Evolutionary conservation across 2,329 filamentous ascomycete species (phyloP), one percentile per base, ranked within the genome.

Genomic region (Septoria linicola): DNA sequence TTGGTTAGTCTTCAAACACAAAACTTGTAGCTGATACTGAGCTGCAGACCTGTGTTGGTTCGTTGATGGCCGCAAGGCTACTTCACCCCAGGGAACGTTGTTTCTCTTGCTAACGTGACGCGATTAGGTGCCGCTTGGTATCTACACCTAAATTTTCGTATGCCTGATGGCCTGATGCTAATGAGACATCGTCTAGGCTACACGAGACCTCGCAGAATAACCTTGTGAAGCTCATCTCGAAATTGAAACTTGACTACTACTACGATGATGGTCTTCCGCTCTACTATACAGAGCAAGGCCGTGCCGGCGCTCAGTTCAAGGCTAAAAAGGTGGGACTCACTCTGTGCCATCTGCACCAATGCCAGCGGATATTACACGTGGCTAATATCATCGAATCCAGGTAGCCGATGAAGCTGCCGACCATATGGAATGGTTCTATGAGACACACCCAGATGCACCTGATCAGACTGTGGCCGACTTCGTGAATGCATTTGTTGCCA

Each of bases 201-300:
- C 72, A 74, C 60, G 72, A 74, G 65, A 74, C 72, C 23, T 71
- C 68, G 37, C 72, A 73, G 62, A 74, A 74, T 58, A 70, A 68
- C 49, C 62, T 74, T 32, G 70, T 73, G 27, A 72, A 72, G 55
- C 63, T 74, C 49, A 73, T 74, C 46, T 65, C 67, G 16, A 68
- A 67, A 52, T 64, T 74, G 31, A 65, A 65, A 30, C 71, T 74
- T 44, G 70, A 72, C 41, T 73, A 73, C 53, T 74, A 73, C 58
- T 74, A 73, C 59, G 72, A 74, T 59, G 72, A 74, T 47, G 72
- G 72, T 8, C 63, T 69, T 8, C 70, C 72, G 20, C 48, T 73
- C 43, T 73, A 72, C 58, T 73, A 69, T 48, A 73, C 72, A 32
- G 66, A 69, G 47, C 68, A 73, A 37, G 72, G 72, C 41, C 66